Base-by-base conservation (phyloP, 805 yeast genomes). In the Saccharomycopsis selenospora region DNA sequence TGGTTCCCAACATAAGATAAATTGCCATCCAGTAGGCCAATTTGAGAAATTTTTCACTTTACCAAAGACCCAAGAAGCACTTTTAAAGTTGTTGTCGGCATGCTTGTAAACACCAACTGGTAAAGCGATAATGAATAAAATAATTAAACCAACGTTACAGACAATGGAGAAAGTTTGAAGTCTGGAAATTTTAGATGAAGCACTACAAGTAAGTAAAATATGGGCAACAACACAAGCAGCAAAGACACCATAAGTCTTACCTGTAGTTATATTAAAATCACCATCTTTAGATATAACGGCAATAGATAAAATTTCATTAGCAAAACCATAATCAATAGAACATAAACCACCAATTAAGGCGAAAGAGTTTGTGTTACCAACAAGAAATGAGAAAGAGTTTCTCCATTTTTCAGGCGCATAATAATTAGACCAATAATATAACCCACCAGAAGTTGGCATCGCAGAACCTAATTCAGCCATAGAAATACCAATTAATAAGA, bases 381-480 rank as follows among this genome's bases (percentile, higher is more conserved):
- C 78, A 40, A 82, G 59, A 57, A 74, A 82, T 40, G 82, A 76
- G 27, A 80, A 61, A 0, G 80, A 78, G 17, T 74, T 72, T 57
- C 76, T 71, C 27, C 69, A 56, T 3, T 57, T 55, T 43, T 68
- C 73, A 1, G 87, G 89, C 23, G 88, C 79, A 59, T 79, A 82
- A 59, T 79, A 72, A 61, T 71, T 78, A 1, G 85, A 77, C 80
- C 84, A 79, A 62, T 75, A 79, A 59, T 80, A 84, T 36, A 83
- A 65, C 6, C 90, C 90, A 47, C 90, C 90, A 18, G 84, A 76
- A 1, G 90, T 82, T 24, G 91, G 90, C 55, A 80, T 74, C 1
- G 88, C 75, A 30, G 82, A 73, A 1, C 83, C 85, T 53, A 81
- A 62, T 57, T 81, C 83, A 4, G 85, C 70, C 79, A 84, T 75